Percentiles rank a stretch among this genome's conserved stretches.
phyloP scores from a whole-genome alignment of 306 rosid species.

The Hippophae tibetana region DNA sequence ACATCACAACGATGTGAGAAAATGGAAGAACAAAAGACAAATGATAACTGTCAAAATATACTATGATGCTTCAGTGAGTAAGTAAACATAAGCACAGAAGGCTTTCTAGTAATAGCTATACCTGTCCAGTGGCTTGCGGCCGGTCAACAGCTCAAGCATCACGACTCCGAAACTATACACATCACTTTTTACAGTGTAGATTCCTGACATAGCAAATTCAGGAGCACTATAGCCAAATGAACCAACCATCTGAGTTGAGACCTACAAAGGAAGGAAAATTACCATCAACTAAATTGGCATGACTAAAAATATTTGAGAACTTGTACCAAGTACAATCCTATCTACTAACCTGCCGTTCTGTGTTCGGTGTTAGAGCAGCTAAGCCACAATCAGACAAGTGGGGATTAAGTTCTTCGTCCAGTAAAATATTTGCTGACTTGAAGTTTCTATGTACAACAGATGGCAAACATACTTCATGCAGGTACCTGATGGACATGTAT shows the following conservation, averaged over 20 bases:
- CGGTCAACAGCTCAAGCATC: slow-evolving; percentile 90
- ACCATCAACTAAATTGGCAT: not conserved
- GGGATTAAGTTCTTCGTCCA: slow-evolving; percentile 89
- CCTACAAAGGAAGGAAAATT: slow-evolving; percentile 38
- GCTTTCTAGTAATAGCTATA: slow-evolving; percentile 12
- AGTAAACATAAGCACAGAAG: slow-evolving; percentile 8
- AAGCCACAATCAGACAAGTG: slow-evolving; percentile 83
- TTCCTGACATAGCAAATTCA: slow-evolving; percentile 85
- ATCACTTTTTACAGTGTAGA: slow-evolving; percentile 93
- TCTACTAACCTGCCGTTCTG: slow-evolving; percentile 60
- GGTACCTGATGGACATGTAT: slow-evolving; percentile 48
- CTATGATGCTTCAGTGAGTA: not conserved
- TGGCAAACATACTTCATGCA: slow-evolving; percentile 98
- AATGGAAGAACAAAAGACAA: slow-evolving; percentile 8
- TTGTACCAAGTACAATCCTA: not conserved
- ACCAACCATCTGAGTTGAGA: slow-evolving; percentile 93
- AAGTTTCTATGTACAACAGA: slow-evolving; percentile 95
- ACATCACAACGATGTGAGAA: slow-evolving; percentile 10
- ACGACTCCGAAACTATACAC: slow-evolving; percentile 99
- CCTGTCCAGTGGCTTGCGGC: slow-evolving; percentile 98
- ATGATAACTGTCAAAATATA: slow-evolving; percentile 6
- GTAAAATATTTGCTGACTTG: slow-evolving; percentile 92
- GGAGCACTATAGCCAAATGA: slow-evolving; percentile 99
- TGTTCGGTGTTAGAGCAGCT: slow-evolving; percentile 81
- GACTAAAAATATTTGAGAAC: slow-evolving; percentile 6